Evolutionary conservation across 257 asterid genomes (phyloP), one percentile per base, ranked within the genome.

Genomic region (Ilex aquifolium): DNA sequence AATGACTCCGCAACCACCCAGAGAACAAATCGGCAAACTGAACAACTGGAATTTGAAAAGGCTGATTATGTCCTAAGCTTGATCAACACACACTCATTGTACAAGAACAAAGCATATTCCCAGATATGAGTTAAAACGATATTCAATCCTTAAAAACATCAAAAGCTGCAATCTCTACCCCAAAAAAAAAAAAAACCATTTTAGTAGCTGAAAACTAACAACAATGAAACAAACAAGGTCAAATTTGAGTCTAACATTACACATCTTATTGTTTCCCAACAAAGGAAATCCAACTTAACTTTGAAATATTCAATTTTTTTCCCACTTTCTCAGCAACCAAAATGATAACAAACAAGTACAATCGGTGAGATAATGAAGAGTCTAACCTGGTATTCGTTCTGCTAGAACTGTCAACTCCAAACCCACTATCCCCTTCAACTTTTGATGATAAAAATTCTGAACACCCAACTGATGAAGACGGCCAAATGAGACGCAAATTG

Each of bases 51-150:
- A 69, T 60, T 69, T 60, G 50, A 48, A 75, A 66, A 74, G 60
- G 76, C 82, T 63, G 72, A 53, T 75, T 72, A 72, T 73, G 67
- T 51, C 80, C 16, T 21, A 69, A 71, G 58, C 82, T 80, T 72
- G 31, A 67, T 76, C 77, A 69, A 48, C 32, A 82, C 81, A 58
- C 77, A 69, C 69, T 56, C 62, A 68, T 16, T 59, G 31, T 70
- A 61, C 71, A 66, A 53, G 27, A 36, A 36, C 5, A 32, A 59
- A 76, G 60, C 2, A 65, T 36, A 72, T 57, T 57, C 74, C 61
- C 61, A 14, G 9, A 54, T 15, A 44, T 60, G 57, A 55, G 40
- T 76, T 59, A 50, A 66, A 64, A 69, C 55, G 32, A 67, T 52
- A 50, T 65, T 63, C 58, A 59, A 51, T 60, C 76, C 81, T 64